Percentiles rank a stretch among this genome's conserved stretches.
phyloP scores from a whole-genome alignment of 345 rosid genomes.

The Eucalyptus sp. region DNA sequence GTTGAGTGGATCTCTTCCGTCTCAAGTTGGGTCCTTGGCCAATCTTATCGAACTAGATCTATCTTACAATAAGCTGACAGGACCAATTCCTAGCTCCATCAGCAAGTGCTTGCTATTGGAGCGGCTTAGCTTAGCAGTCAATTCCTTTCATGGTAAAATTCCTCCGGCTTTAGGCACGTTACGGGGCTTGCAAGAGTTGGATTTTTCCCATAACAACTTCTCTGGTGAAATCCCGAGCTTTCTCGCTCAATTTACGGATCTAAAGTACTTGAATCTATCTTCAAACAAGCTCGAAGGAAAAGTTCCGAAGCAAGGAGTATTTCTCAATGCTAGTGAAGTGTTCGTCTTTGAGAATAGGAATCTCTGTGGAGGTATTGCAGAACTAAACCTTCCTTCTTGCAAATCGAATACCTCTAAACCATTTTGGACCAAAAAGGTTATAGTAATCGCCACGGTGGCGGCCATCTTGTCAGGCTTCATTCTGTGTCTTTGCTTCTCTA shows the following conservation, averaged over 20 bases:
- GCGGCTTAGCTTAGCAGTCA: not conserved
- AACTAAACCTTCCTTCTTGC: not conserved
- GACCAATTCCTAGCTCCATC: not conserved
- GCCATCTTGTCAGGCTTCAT: not conserved
- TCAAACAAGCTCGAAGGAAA: constrained; percentile 28
- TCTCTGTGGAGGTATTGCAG: not conserved
- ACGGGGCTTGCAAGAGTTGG: constrained; percentile 7
- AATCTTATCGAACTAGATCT: not conserved
- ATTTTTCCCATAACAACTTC: not conserved
- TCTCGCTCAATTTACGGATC: too few relatives aligned
- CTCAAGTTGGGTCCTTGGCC: constrained; percentile 2
- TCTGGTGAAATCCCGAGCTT: too few relatives aligned
- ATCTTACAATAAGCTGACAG: constrained; percentile 6
- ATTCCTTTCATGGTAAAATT: not conserved
- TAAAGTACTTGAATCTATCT: constrained; percentile 11
- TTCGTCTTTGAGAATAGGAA: constrained; percentile 7
- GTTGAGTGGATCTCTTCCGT: constrained; percentile 9
- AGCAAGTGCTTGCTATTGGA: constrained; percentile 7
- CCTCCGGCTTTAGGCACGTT: constrained; percentile 10
- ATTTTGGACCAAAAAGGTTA: not conserved
- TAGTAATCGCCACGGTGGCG: not conserved
- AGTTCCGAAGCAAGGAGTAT: constrained; percentile 22
- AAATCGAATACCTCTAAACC: not conserved
- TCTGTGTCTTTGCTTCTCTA: not conserved
- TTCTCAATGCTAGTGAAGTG: constrained; percentile 9